Base-by-base conservation (phyloP, 345 rosid species). In the Conringia planisiliqua region DNA sequence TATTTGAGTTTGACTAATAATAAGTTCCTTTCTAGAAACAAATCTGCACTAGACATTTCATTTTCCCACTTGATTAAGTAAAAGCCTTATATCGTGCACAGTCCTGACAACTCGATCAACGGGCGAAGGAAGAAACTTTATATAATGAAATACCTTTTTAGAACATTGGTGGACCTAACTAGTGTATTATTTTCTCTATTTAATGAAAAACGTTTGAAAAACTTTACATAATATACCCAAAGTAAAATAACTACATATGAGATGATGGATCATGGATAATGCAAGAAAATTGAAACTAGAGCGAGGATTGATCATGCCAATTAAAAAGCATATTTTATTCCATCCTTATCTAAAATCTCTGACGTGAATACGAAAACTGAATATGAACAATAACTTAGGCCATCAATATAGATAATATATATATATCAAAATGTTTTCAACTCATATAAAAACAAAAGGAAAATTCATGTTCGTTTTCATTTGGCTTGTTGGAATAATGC, bases 21-120 rank as follows among this genome's bases (percentile, higher is more conserved):
- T 58, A 59, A 24, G 48, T n/a, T 47, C 6, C 6, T 71, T 62
- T 62, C 63, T 72, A 72, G 76, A 72, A 72, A 52, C 76, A 72
- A 72, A 44, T 72, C 10, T 39, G 54, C 63, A 62, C 52, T 72
- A 50, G 52, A 62, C 43, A 61, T 61, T 20, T 38, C 52, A 48
- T 59, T 72, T 42, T 20, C 24, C 55, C 62, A 62, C 70, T 71
- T 51, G 62, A 72, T 40, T 62, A n/a, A 39, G 69, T 30, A 51
- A 62, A 62, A 62, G 62, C 55, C 43, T 43, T 43, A 52, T 36
- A 59, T 59, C 24, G 55, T 72, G 76, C 70, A 72, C 44, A 72
- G 76, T 72, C 42, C 62, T 48, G 52, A 52, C 62, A 72, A 72
- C 70, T 51, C 16, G 44, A 62, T 62, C 54, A 62, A 62, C 50